These are phyloP conservation scores for Entomortierella lignicola DNA, from an alignment of 192 early-diverging fungal genomes.

Conservation along the genomic window DNA sequence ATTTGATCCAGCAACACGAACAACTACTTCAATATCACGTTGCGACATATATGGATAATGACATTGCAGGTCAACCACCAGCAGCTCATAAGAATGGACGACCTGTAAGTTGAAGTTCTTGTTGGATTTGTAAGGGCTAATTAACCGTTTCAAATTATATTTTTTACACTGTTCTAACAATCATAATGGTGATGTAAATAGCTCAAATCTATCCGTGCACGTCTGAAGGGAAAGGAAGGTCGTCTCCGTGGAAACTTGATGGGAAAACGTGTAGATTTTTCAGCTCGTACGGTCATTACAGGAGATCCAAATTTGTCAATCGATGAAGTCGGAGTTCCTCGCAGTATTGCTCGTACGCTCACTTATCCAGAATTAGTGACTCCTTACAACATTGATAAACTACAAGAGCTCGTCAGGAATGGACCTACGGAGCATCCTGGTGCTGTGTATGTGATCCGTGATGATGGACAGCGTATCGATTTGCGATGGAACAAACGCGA, in stretches of 20 bases:
- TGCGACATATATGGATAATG: conserved; percentile 98
- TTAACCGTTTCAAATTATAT: not conserved
- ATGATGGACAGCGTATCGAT: conserved; percentile 94
- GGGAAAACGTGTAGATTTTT: conserved; percentile 99
- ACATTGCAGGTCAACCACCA: conserved; percentile 90
- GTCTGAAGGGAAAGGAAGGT: conserved; percentile 99
- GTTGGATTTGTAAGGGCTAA: not conserved
- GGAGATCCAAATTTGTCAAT: conserved; percentile 98
- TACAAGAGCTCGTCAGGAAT: conserved; percentile 90
- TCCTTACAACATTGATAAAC: conserved; percentile 92
- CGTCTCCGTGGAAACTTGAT: conserved; percentile 98
- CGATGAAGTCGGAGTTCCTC: conserved; percentile 98
- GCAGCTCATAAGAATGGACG: conserved; percentile 93
- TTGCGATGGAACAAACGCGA: conserved; percentile 89
- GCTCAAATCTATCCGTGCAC: conserved; percentile 93
- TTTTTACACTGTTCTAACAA: not conserved
- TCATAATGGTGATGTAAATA: conserved; percentile 9
- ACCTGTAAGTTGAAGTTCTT: conserved; percentile 68
- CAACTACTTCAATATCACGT: conserved; percentile 91
- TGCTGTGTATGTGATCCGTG: conserved; percentile 96
- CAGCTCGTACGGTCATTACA: conserved; percentile 98
- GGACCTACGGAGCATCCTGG: conserved; percentile 95
- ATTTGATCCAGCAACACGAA: conserved; percentile 91
- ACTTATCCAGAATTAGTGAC: conserved; percentile 98
- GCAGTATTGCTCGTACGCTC: conserved; percentile 95